Conservation (phyloP, 78 protist genomes). For the Dictyostelium purpureum region DNA sequence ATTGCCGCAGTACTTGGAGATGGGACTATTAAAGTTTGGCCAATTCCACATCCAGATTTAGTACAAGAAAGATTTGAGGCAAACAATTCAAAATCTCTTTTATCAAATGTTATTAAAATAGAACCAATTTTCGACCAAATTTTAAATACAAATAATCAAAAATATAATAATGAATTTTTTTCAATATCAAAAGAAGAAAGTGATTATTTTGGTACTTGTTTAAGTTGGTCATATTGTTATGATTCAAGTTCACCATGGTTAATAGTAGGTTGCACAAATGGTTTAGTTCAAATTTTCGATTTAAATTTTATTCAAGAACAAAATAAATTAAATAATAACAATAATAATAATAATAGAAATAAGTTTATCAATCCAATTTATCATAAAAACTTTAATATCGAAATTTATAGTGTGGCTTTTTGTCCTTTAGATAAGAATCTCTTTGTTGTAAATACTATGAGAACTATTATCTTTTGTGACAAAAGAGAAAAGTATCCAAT, state of each 20-base stretch:
- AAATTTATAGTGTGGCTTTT: background rate
- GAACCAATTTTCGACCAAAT: constrained; percentile 16
- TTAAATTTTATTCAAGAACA: background rate
- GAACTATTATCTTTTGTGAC: constrained; percentile 13
- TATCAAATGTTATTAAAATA: background rate
- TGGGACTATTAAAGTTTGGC: constrained; percentile 35
- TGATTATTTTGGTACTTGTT: background rate
- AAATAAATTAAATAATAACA: background rate
- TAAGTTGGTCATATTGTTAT: background rate
- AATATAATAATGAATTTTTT: too few relatives aligned
- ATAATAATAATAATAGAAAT: background rate
- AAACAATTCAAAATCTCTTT: background rate
- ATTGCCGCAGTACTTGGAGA: constrained; percentile 63
- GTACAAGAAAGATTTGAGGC: background rate
- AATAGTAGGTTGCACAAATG: constrained; percentile 32
- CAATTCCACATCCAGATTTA: constrained; percentile 37
- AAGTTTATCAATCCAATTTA: background rate
- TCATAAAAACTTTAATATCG: background rate
- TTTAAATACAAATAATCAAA: background rate
- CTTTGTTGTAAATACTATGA: background rate
- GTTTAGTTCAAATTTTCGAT: background rate
- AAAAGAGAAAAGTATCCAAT: background rate
- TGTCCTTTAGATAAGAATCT: constrained; percentile 22
- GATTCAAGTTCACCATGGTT: background rate
- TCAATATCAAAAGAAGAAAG: background rate